Base-by-base conservation (phyloP, 148 eudicot species). In the Rhododendron griersonianum region DNA sequence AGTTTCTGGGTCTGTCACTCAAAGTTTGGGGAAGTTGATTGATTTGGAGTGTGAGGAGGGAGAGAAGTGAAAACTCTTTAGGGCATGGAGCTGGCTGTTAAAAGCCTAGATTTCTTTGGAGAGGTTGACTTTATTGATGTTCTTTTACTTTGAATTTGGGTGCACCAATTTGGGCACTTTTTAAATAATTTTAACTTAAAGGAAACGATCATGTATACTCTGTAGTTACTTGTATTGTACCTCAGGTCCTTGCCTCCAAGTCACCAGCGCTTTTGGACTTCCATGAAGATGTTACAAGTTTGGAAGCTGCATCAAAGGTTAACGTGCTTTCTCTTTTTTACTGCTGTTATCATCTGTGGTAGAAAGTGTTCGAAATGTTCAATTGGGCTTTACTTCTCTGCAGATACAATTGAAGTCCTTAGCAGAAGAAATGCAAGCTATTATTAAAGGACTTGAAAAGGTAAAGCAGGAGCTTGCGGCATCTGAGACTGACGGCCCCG, bases 401-500 rank as follows among this genome's bases (percentile, higher is more conserved):
- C 94, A 97, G 99, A 97, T 97, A 90, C 98, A 97, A 93, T 91
- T 95, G 91, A 97, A 97, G 89, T 93, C 94, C 67, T 93, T 96
- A 86, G 99, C 99, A 50, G 99, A 96, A 94, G 99, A 96, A 91
- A 96, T 96, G 99, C 99, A 96, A 91, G 95, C 98, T 81, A 94
- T 97, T 87, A 93, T 91, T 78, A 97, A 97, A 89, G 98, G 98
- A 78, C 59, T 95, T 69, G 98, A 93, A 86, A 97, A 95, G 90
- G 98, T 97, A 82, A 95, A 93, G 87, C 98, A 92, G 90, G 99
- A 97, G 90, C 85, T 93, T 77, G 84, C 84, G 84, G 98, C 98
- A 69, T 97, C 99, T 82, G 99, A 91, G 85, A 94, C 89, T 86
- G 98, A 97, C 87, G 99, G 99, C 61, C 96, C 99, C 84, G 98